Evolutionary conservation across 2,329 filamentous ascomycete genomes (phyloP), one percentile per base, ranked within the genome.

Genomic region (Raffaelea albimanens): DNA sequence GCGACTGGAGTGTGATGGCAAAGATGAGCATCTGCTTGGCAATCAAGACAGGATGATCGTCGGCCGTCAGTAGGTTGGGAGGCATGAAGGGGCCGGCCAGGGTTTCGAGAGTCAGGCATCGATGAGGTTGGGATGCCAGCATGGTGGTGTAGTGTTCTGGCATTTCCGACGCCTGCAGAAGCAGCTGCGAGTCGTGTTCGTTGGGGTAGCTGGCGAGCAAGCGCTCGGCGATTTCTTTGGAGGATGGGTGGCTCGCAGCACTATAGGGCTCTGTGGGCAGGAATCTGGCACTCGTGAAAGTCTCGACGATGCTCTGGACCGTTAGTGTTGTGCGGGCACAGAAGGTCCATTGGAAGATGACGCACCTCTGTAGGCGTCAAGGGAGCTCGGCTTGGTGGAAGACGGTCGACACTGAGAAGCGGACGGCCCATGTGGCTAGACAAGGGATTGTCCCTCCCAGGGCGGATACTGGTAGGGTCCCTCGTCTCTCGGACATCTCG

Each of bases 171-270:
- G 40, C 44, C 3, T 36, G 38, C 4, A 46, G 25, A 14, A 14
- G 53, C 52, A 11, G 51, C 44, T 8, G 57, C 34, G 34, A 56
- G 55, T 52, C 44, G 2, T 40, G 22, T 2, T 1, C 44, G 3
- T 13, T 5, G 2, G 44, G 44, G 3, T 41, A n/a, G 2, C 34
- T 36, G 2, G 44, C 38, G 22, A 21, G 20, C n/a, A 16, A 46
- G 44, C 7, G 40, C 23, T 2, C 10, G 18, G 10, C 20, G 14
- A 19, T 33, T 22, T 2, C 8, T n/a, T 3, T 45, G 21, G 14
- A 13, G 18, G 10, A 25, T 21, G 43, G 19, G 21, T 34, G 25
- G 23, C 40, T 10, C 10, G 10, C 7, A 3, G 5, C 8, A 7
- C 9, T n/a, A 4, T 42, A n/a, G 5, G 22, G 4, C 11, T 9